Base-by-base conservation (phyloP, 2,329 filamentous ascomycete genomes). In the Aspergillus sp. region DNA sequence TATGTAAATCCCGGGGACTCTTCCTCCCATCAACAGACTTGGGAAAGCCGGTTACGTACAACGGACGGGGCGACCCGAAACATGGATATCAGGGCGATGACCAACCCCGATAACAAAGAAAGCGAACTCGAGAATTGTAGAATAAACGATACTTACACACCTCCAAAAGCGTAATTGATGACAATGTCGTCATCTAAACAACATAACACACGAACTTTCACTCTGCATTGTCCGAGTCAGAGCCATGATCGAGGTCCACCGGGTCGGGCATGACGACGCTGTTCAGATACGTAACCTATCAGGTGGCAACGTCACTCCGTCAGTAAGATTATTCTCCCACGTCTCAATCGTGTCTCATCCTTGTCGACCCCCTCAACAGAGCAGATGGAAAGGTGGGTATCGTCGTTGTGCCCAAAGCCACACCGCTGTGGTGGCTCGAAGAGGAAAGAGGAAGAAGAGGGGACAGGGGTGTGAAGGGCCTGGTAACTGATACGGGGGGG, bases 231-330 rank as follows among this genome's bases (percentile, higher is more conserved):
- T 45, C 41, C 40, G 50, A 50, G 35, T 64, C 62, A 17, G 71
- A 73, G 10, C 67, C 67, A 8, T 65, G 65, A 13, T 74, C 73
- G 4, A 67, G 65, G 10, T 75, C 74, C 13, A 78, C 78, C 6
- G 78, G 78, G 65, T 90, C 88, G 3, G 88, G 87, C 86, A 88
- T 88, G 52, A 89, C 85, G 41, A 88, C 79, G 53, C 78, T 82
- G 64, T 90, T 91, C 54, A 90, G 69, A 69, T 88, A 89, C 26
- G 84, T 82, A 49, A 90, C 76, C 86, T 89, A 60, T 58, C 51
- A 38, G 51, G 50, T 51, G 59, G 64, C 40, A 47, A 52, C 46
- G 26, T 33, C 32, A 33, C 53, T 45, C 61, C 57, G 63, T 68
- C 61, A 67, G 61, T 54, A 36, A 60, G 57, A 52, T 45, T 48